Conservation (phyloP, 2,329 filamentous ascomycete species). For the Dryadomyces quercivorus region DNA sequence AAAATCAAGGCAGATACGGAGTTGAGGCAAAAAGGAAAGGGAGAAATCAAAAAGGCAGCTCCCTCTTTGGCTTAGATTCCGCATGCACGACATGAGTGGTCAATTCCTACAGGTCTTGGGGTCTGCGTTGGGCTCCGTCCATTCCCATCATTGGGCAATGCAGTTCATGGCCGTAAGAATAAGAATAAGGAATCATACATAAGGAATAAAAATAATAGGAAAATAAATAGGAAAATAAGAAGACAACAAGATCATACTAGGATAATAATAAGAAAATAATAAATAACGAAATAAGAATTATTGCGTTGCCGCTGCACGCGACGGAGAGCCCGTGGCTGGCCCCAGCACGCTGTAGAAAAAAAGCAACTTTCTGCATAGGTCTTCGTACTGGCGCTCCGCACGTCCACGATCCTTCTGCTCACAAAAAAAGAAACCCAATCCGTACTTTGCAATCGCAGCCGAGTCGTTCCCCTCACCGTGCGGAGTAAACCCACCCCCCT, state of each 20-base stretch:
- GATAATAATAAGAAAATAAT: no score
- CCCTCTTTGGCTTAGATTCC: background rate
- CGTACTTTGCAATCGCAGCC: no score
- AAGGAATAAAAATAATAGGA: no score
- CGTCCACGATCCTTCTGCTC: background rate
- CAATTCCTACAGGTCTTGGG: background rate
- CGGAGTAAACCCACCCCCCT: no score
- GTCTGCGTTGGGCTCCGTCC: background rate
- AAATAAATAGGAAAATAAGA: background rate
- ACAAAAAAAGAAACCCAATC: background rate
- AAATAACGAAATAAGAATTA: background rate
- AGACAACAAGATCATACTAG: no score
- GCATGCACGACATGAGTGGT: background rate
- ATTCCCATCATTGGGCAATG: background rate
- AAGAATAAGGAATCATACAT: no score
- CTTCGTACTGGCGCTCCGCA: no score
- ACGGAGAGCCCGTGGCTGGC: background rate
- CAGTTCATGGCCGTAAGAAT: no score
- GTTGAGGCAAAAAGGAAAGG: no score
- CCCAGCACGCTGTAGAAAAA: background rate
- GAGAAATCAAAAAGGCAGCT: background rate
- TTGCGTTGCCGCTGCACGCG: background rate
- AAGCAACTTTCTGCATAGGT: background rate
- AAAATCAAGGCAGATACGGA: background rate
- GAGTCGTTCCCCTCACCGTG: no score